A percentile compares a stretch with the other conserved stretches of the same genome.
These are phyloP conservation scores for Ensete glaucum DNA, from an alignment of 176 grass and related monocot species.

Conservation along the genomic window DNA sequence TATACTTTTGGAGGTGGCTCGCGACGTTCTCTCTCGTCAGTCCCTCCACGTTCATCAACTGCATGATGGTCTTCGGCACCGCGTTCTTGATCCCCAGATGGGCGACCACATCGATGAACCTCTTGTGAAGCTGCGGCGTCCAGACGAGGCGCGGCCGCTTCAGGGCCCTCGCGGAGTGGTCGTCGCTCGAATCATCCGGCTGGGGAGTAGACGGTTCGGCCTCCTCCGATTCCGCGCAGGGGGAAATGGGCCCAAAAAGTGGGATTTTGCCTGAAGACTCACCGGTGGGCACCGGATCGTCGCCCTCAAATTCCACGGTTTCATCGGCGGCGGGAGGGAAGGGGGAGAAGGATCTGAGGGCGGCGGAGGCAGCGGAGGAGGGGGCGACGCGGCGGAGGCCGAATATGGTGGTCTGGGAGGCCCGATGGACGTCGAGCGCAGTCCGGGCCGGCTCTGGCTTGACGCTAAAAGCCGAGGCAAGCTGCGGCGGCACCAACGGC, in stretches of 20 bases:
- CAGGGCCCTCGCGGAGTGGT: not conserved
- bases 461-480: constrained; percentile 20
- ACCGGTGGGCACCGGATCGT: not conserved
- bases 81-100: constrained; percentile 24
- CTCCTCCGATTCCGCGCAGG: not conserved
- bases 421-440: constrained; percentile 1
- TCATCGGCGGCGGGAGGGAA: not conserved
- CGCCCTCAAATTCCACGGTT: not conserved
- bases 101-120: constrained; percentile 19
- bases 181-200: not conserved
- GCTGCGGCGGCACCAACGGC: constrained; percentile 5
- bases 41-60: constrained; percentile 25
- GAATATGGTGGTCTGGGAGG: constrained; percentile 6
- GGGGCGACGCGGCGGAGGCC: not conserved
- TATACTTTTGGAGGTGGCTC: constrained; percentile 28
- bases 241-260: not conserved
- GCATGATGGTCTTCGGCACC: constrained; percentile 24
- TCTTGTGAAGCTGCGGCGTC: constrained; percentile 29
- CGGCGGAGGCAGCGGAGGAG: not conserved
- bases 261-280: not conserved
- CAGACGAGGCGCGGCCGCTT: constrained; percentile 24
- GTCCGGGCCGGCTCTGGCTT: constrained; percentile 3
- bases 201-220: not conserved
- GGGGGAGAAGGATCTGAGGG: not conserved
- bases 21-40: constrained; percentile 26